A percentile compares a stretch with the other conserved stretches of the same genome.
Conservation (phyloP, 140 eudicot species). For the Cichorium intybus region DNA sequence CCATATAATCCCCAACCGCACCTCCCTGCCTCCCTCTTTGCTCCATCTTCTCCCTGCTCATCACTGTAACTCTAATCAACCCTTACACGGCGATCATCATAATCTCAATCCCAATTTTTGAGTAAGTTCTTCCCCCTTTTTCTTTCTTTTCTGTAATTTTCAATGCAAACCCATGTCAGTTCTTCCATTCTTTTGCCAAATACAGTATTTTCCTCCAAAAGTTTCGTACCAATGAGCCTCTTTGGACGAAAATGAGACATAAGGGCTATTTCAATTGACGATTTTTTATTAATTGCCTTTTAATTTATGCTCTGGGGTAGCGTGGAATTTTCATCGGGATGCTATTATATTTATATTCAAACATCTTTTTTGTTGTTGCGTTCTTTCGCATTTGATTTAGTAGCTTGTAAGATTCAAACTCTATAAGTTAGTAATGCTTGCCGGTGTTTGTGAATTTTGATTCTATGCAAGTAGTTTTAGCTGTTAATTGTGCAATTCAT, state of each 20-base stretch:
- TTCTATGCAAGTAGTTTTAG: neutral
- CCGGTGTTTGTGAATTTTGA: neutral
- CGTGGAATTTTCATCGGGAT: neutral
- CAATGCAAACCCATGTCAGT: constrained; percentile 9
- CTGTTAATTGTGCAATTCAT: neutral
- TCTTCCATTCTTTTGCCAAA: constrained; percentile 7
- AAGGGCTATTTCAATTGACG: constrained; percentile 1
- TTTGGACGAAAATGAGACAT: neutral
- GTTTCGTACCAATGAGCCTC: neutral
- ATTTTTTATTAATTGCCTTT: constrained; percentile 1
- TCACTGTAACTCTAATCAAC: constrained; percentile 6
- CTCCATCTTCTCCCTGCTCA: constrained; percentile 1
- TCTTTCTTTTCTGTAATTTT: constrained; percentile 6
- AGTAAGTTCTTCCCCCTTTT: constrained; percentile 9
- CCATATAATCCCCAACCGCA: constrained; percentile 2
- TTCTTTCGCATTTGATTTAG: constrained; percentile 9
- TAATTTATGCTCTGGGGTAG: constrained; percentile 4
- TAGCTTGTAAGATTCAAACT: constrained; percentile 8
- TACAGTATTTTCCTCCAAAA: neutral
- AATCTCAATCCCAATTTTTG: constrained; percentile 10
- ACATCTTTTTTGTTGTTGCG: neutral
- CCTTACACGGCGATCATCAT: constrained; percentile 7
- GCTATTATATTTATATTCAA: neutral
- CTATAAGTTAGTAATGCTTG: neutral
- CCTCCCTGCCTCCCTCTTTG: neutral